Conservation (phyloP, 2,329 filamentous ascomycete species). For the Juglanconis oblonga region DNA sequence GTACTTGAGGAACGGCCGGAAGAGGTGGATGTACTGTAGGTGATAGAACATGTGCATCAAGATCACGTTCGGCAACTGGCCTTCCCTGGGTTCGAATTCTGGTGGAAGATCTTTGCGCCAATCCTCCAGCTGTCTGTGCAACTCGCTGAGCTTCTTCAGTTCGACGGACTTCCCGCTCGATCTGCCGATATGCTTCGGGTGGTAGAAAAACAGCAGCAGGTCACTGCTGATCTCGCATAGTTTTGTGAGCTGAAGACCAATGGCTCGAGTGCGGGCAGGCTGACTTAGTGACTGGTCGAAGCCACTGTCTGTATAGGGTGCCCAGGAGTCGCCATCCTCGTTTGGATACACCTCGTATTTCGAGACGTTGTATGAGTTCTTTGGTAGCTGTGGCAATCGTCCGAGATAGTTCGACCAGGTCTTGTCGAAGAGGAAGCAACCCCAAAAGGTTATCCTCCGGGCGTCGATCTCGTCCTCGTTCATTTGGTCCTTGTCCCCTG, state of each 20-base stretch:
- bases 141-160: conserved; percentile 86
- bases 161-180: conserved; percentile 75
- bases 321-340: conserved; percentile 85
- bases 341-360: conserved; percentile 88
- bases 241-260: conserved; percentile 76
- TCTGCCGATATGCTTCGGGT: conserved; percentile 65
- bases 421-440: conserved; percentile 97
- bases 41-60: conserved; percentile 95
- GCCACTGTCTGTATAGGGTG: conserved; percentile 82
- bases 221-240: conserved; percentile 94
- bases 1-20: conserved; percentile 93
- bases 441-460: conserved; percentile 91
- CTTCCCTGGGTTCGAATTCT: conserved; percentile 86
- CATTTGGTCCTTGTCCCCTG: conserved; percentile 54
- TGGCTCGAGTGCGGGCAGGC: conserved; percentile 77
- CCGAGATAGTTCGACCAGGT: conserved; percentile 98
- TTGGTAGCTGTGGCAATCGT: conserved; percentile 80
- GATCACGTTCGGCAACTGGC: conserved; percentile 79
- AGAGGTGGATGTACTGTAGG: conserved; percentile 90
- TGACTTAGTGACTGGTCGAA: conserved; percentile 71
- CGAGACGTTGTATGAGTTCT: conserved; percentile 75
- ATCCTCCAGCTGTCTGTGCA: conserved; percentile 84
- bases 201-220: conserved; percentile 85
- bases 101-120: conserved; percentile 83
- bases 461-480: conserved; percentile 86